Evolutionary conservation across 179 eudicot species (phyloP).

Genomic region (Nepenthes alata): DNA sequence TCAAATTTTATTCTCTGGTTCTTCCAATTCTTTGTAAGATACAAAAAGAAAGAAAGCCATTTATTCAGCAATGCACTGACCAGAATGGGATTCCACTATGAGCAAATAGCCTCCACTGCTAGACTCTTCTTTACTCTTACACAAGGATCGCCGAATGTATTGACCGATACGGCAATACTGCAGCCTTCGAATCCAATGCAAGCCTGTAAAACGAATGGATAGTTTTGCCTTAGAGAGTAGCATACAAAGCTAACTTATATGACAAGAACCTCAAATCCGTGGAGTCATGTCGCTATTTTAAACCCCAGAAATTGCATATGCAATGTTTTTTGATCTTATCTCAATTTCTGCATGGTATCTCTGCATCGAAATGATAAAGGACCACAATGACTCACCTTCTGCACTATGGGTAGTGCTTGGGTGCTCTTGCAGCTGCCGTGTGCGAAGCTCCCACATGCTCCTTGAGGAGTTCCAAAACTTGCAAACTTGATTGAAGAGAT

Average conservation of each 20-base stretch:
- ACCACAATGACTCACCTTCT: constrained; percentile 31
- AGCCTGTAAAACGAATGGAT: constrained; percentile 35
- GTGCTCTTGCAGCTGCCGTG: constrained; percentile 66
- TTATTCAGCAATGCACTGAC: too few species aligned
- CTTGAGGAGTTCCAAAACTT: constrained; percentile 85
- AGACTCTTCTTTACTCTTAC: constrained; percentile 52
- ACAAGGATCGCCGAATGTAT: constrained; percentile 75
- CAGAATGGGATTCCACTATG: constrained; percentile 8
- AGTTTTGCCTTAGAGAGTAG: neutral
- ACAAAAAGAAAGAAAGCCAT: too few species aligned
- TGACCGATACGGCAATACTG: constrained; percentile 45
- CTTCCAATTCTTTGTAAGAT: too few species aligned
- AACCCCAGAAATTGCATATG: too few species aligned
- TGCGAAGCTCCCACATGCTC: constrained; percentile 62
- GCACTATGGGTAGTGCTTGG: constrained; percentile 40
- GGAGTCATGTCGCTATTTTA: too few species aligned
- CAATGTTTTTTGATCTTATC: too few species aligned
- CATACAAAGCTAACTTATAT: too few species aligned
- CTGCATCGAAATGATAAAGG: neutral
- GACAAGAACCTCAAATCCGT: too few species aligned
- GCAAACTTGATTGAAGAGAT: constrained; percentile 80
- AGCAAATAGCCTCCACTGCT: constrained; percentile 79
- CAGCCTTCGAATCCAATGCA: constrained; percentile 68
- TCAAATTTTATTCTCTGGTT: too few species aligned
- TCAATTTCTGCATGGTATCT: neutral